phyloP scores from a whole-genome alignment of 768 basidiomycete genomes.

The Tremella mesenterica region DNA sequence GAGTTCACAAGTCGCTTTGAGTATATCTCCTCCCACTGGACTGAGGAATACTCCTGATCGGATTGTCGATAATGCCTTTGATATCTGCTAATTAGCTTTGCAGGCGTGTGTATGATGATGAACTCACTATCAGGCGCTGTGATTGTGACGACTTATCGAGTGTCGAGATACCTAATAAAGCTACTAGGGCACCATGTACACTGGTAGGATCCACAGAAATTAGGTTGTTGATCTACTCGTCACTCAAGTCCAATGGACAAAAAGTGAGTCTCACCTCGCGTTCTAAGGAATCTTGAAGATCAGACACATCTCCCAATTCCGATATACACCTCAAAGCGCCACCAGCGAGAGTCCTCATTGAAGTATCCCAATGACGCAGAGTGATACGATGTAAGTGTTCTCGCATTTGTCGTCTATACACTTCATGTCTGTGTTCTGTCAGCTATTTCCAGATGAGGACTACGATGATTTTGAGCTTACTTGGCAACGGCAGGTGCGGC shows the following conservation, averaged over 20 bases:
- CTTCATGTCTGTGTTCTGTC: constrained; percentile 54
- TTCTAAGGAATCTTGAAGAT: constrained; percentile 17
- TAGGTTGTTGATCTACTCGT: constrained; percentile 44
- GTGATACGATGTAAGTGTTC: constrained; percentile 66
- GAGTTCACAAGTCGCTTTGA: constrained; percentile 62
- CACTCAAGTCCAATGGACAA: neutral
- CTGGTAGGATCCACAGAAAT: constrained; percentile 61
- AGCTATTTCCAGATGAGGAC: neutral
- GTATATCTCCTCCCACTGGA: constrained; percentile 62
- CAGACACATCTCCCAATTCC: constrained; percentile 48
- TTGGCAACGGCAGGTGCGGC: constrained; percentile 79
- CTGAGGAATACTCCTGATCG: constrained; percentile 57
- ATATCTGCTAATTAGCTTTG: constrained; percentile 53
- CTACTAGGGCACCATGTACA: constrained; percentile 72
- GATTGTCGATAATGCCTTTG: constrained; percentile 53
- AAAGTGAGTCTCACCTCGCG: constrained; percentile 27
- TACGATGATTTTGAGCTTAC: constrained; percentile 50
- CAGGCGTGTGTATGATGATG: too few species aligned
- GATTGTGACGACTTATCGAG: constrained; percentile 45
- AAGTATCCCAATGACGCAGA: constrained; percentile 78
- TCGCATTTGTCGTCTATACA: constrained; percentile 63
- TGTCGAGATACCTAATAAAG: constrained; percentile 62
- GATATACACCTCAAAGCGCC: constrained; percentile 65
- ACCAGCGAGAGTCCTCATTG: constrained; percentile 69
- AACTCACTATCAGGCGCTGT: constrained; percentile 50